A percentile compares a stretch with the other conserved stretches of the same genome.
phyloP scores from a whole-genome alignment of 495 filamentous ascomycete species.

The Penicillium macrosclerotiorum region DNA sequence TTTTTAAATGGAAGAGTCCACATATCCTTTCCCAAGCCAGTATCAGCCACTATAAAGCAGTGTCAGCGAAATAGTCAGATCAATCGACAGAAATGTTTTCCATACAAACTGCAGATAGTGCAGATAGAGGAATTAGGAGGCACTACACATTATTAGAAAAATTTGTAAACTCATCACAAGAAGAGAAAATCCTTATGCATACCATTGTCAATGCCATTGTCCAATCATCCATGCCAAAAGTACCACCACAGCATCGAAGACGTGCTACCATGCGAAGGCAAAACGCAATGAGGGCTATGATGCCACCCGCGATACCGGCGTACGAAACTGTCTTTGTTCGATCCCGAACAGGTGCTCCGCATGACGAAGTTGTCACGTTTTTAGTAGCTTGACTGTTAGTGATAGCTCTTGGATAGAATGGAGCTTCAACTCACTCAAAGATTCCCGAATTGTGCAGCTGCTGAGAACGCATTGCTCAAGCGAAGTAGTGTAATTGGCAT shows the following conservation, averaged over 20 bases:
- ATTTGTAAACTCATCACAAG: no score
- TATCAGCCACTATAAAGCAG: constrained; percentile 30
- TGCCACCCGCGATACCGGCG: constrained; percentile 20
- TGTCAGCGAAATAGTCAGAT: no score
- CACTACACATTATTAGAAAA: constrained; percentile 8
- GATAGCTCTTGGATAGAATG: not conserved
- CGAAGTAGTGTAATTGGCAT: constrained; percentile 12
- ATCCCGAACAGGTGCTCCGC: constrained; percentile 27
- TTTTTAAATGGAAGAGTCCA: constrained; percentile 47
- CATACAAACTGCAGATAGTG: constrained; percentile 28
- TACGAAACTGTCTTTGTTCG: constrained; percentile 23
- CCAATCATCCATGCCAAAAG: constrained; percentile 31
- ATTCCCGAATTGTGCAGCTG: constrained; percentile 25
- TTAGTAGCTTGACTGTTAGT: constrained; percentile 23
- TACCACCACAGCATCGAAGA: constrained; percentile 21
- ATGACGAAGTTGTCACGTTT: constrained; percentile 31
- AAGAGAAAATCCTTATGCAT: no score
- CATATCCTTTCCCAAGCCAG: constrained; percentile 45
- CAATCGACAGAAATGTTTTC: not conserved
- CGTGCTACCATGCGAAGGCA: constrained; percentile 28
- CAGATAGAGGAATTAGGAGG: constrained; percentile 22
- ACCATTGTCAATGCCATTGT: constrained; percentile 32
- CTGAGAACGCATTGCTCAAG: constrained; percentile 20
- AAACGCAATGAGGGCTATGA: constrained; percentile 26
- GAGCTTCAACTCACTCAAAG: constrained; percentile 17